Evolutionary conservation across 805 yeast genomes (phyloP).

Genomic region (Candida berthetii): DNA sequence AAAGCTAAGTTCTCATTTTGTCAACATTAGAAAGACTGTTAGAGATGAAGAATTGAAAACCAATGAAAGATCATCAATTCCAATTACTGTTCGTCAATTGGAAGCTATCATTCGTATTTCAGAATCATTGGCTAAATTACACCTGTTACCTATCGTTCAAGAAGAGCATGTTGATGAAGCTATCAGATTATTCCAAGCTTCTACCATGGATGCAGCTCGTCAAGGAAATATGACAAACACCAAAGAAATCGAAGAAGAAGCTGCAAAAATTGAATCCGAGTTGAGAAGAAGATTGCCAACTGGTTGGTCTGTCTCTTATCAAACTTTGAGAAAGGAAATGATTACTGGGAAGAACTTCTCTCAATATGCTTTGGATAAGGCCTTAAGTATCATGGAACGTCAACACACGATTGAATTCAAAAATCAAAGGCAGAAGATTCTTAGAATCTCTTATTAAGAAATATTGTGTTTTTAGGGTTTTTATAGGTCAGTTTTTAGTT

Average conservation of each 20-base stretch:
- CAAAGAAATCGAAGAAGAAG: constrained; percentile 58
- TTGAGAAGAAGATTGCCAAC: constrained; percentile 87
- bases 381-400: constrained; percentile 74
- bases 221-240: constrained; percentile 47
- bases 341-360: constrained; percentile 58
- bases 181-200: constrained; percentile 87
- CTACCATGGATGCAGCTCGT: constrained; percentile 91
- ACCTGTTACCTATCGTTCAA: constrained; percentile 74
- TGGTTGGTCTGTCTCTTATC: constrained; percentile 92
- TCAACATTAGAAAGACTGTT: constrained; percentile 78
- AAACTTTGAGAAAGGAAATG: constrained; percentile 77
- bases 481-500: too few relatives aligned
- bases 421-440: constrained; percentile 78
- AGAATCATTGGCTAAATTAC: constrained; percentile 86
- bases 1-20: constrained; percentile 85
- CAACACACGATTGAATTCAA: constrained; percentile 85
- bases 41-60: constrained; percentile 75
- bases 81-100: constrained; percentile 94
- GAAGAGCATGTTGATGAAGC: constrained; percentile 95
- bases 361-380: constrained; percentile 73
- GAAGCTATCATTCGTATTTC: constrained; percentile 97
- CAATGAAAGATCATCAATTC: constrained; percentile 89
- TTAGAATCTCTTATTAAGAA: constrained; percentile 31
- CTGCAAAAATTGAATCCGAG: constrained; percentile 75
- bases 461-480: too few relatives aligned